Conservation (phyloP, 2,329 filamentous ascomycete genomes). For the Trichoderma simmonsii region DNA sequence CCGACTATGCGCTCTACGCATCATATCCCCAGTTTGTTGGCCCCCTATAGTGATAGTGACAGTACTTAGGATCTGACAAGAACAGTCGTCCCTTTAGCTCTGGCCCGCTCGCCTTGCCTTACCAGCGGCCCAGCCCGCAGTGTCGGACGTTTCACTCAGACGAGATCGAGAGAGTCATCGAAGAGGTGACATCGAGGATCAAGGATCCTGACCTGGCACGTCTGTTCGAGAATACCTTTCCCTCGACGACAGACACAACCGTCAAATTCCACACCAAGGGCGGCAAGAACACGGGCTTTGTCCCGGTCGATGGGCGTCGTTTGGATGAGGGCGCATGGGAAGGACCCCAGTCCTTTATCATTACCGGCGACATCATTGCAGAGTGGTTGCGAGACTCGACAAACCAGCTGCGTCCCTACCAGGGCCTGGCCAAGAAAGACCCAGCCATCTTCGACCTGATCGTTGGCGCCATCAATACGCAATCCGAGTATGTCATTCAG, state of each 20-base stretch:
- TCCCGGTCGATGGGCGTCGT: slow-evolving; percentile 33
- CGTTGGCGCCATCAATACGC: slow-evolving; percentile 91
- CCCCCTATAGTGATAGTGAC: not conserved
- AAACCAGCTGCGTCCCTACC: slow-evolving; percentile 90
- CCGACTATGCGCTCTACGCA: slow-evolving; percentile 41
- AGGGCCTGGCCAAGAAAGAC: slow-evolving; percentile 78
- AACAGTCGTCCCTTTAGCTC: slow-evolving; percentile 71
- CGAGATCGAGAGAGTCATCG: slow-evolving; percentile 82
- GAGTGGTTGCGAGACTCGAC: slow-evolving; percentile 92
- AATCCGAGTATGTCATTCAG: slow-evolving; percentile 89
- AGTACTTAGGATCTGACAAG: not conserved
- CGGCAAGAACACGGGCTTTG: slow-evolving; percentile 38
- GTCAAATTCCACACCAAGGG: slow-evolving; percentile 80
- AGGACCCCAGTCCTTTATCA: slow-evolving; percentile 86
- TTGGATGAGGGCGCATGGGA: slow-evolving; percentile 66
- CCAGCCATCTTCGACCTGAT: slow-evolving; percentile 74
- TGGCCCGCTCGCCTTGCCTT: slow-evolving; percentile 77
- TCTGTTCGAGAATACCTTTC: slow-evolving; percentile 93
- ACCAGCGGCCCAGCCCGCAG: slow-evolving; percentile 73
- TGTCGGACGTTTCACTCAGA: slow-evolving; percentile 90
- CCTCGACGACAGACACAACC: slow-evolving; percentile 80
- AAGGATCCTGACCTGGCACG: slow-evolving; percentile 83
- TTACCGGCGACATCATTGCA: slow-evolving; percentile 88
- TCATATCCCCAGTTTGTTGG: slow-evolving; percentile 38
- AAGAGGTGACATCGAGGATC: slow-evolving; percentile 75